A percentile compares a stretch with the other conserved stretches of the same genome.
phyloP scores from a whole-genome alignment of 2,329 filamentous ascomycete genomes.

The Neopestalotiopsis clavispora region DNA sequence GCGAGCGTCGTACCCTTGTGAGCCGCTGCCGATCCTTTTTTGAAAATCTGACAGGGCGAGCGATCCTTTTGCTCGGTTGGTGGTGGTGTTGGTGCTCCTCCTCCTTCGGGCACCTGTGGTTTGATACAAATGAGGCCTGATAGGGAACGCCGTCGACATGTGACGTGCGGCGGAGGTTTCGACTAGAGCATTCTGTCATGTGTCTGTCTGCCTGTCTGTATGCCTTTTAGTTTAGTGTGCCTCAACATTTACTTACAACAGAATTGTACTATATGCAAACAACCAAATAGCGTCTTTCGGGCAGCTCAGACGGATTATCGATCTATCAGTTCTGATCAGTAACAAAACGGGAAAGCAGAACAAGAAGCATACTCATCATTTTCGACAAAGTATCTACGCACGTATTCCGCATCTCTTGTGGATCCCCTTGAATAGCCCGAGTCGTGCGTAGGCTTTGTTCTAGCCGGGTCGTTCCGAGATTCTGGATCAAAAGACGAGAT shows the following conservation, averaged over 20 bases:
- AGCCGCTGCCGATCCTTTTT: neutral
- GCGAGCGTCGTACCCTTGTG: neutral
- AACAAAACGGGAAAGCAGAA: neutral
- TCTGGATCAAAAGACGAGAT: neutral
- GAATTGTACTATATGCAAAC: too few relatives aligned
- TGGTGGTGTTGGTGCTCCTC: too few relatives aligned
- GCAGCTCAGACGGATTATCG: neutral
- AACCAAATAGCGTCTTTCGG: too few relatives aligned
- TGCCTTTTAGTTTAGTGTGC: neutral
- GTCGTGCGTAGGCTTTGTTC: neutral
- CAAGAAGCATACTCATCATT: neutral
- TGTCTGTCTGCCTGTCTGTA: conserved; percentile 1
- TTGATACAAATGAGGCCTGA: neutral
- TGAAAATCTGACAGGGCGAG: neutral
- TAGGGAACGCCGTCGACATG: neutral
- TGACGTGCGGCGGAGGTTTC: neutral
- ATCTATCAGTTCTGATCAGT: neutral
- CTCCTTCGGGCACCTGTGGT: neutral
- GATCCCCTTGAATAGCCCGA: neutral
- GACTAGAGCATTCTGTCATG: neutral
- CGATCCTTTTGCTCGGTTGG: neutral
- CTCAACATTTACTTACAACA: neutral
- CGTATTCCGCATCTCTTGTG: neutral
- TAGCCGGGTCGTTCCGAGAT: neutral
- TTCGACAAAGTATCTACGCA: neutral